phyloP scores from a whole-genome alignment of 768 basidiomycete species.

The Agaricus bisporus region DNA sequence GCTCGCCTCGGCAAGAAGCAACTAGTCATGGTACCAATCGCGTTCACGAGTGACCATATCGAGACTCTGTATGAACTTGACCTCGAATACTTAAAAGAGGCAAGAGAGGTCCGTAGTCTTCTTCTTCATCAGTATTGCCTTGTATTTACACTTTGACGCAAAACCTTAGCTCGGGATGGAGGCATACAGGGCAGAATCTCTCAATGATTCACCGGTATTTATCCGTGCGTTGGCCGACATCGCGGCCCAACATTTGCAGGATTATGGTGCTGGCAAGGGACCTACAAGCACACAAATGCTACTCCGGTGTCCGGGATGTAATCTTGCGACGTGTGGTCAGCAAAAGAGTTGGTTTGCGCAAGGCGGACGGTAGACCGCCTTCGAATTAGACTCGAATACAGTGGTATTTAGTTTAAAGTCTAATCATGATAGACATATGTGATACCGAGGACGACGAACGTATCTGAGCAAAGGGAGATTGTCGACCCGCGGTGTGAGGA shows the following conservation, averaged over 20 bases:
- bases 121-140: slow-evolving; percentile 14
- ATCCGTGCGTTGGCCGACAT: slow-evolving; percentile 94
- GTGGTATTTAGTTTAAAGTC: slow-evolving; percentile 9
- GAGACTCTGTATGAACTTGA: slow-evolving; percentile 98
- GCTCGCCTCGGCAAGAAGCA: slow-evolving; percentile 72
- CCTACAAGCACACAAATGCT: slow-evolving; percentile 74
- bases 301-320: slow-evolving; percentile 92
- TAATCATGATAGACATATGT: slow-evolving; percentile 6
- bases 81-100: slow-evolving; percentile 88
- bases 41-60: slow-evolving; percentile 98
- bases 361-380: slow-evolving; percentile 45
- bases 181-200: slow-evolving; percentile 79
- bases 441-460: slow-evolving; percentile 4
- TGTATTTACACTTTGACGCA: slow-evolving; percentile 12
- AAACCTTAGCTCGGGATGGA: slow-evolving; percentile 80
- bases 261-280: slow-evolving; percentile 51
- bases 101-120: slow-evolving; percentile 61
- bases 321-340: slow-evolving; percentile 77
- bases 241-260: slow-evolving; percentile 68
- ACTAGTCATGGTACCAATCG: slow-evolving; percentile 86
- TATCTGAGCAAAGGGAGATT: neutral
- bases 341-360: slow-evolving; percentile 88
- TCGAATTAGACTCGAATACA: neutral
- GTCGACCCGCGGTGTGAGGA: slow-evolving; percentile 4
- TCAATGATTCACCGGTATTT: slow-evolving; percentile 96